These are phyloP conservation scores for Xylaria longipes DNA, from an alignment of 495 filamentous ascomycete species.

Conservation along the genomic window DNA sequence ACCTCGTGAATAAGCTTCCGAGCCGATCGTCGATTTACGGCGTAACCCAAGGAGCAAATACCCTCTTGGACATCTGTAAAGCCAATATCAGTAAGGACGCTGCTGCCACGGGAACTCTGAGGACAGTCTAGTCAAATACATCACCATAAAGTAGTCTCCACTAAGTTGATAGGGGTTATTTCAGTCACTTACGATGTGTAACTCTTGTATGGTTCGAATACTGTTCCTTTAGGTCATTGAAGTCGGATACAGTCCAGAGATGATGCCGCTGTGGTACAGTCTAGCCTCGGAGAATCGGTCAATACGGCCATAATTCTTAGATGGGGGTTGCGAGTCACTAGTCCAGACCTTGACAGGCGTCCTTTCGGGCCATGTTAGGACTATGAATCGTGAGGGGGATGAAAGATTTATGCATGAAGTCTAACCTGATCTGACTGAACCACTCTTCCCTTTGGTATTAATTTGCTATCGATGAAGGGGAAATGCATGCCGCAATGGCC, in stretches of 20 bases:
- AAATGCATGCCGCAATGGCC: constrained; percentile 54
- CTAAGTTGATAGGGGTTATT: not conserved
- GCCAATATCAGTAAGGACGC: not conserved
- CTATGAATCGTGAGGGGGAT: not conserved
- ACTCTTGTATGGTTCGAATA: constrained; percentile 45
- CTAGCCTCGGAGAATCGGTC: not conserved
- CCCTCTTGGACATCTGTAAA: constrained; percentile 37
- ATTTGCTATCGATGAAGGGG: constrained; percentile 26
- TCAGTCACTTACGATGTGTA: constrained; percentile 33
- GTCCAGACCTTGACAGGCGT: not conserved
- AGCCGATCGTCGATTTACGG: constrained; percentile 37
- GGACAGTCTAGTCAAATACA: not conserved
- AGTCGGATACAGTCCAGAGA: constrained; percentile 39
- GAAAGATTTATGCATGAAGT: not conserved
- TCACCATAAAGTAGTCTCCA: not conserved
- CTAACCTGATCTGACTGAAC: constrained; percentile 29
- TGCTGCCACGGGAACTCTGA: not conserved
- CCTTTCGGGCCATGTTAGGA: not conserved
- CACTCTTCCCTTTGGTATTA: constrained; percentile 36
- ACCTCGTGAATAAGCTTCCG: constrained; percentile 39
- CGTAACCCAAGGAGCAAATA: constrained; percentile 45
- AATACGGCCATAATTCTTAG: not conserved
- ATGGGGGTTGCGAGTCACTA: not conserved
- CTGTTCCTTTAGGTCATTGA: constrained; percentile 32
- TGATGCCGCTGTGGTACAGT: constrained; percentile 40